Conservation (phyloP, 2,329 filamentous ascomycete genomes). For the Aspergillus sp. region DNA sequence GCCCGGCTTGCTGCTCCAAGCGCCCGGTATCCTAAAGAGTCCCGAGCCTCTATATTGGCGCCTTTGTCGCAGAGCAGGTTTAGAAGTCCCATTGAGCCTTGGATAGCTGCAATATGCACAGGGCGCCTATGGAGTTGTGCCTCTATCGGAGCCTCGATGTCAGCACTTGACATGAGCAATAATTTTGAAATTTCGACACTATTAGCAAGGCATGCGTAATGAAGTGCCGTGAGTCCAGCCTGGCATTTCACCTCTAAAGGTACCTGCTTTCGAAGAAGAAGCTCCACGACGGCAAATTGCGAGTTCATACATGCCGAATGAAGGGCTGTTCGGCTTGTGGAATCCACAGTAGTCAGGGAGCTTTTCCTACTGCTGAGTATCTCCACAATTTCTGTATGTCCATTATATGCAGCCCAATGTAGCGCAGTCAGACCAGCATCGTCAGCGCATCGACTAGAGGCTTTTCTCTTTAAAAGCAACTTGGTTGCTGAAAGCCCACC, state of each 20-base stretch:
- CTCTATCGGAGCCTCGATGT: slow-evolving; percentile 34
- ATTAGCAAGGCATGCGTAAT: slow-evolving; percentile 38
- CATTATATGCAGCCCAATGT: slow-evolving; percentile 41
- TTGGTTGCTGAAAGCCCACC: slow-evolving; percentile 29
- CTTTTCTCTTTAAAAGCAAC: slow-evolving; percentile 33
- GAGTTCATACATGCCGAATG: slow-evolving; percentile 37
- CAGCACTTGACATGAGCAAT: slow-evolving; percentile 33
- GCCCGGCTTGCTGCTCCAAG: slow-evolving; percentile 33
- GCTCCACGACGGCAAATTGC: slow-evolving; percentile 38
- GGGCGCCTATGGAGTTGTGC: slow-evolving; percentile 27
- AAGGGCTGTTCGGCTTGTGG: slow-evolving; percentile 33
- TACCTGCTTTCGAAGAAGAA: slow-evolving; percentile 34
- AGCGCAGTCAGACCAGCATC: slow-evolving; percentile 38
- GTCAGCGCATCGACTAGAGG: slow-evolving; percentile 26
- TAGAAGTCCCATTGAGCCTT: slow-evolving; percentile 30
- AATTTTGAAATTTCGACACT: slow-evolving; percentile 31
- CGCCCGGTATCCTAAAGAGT: slow-evolving; percentile 34
- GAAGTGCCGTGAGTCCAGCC: slow-evolving; percentile 32
- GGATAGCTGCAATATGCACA: slow-evolving; percentile 34
- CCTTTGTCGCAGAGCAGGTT: slow-evolving; percentile 33
- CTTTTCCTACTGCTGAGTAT: slow-evolving; percentile 32
- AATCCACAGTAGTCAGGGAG: slow-evolving; percentile 26
- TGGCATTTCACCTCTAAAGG: slow-evolving; percentile 31
- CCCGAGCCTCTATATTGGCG: slow-evolving; percentile 33
- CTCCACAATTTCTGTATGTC: slow-evolving; percentile 37